phyloP scores from a whole-genome alignment of 1,139 yeast species.

The Suhomyces taliae region DNA sequence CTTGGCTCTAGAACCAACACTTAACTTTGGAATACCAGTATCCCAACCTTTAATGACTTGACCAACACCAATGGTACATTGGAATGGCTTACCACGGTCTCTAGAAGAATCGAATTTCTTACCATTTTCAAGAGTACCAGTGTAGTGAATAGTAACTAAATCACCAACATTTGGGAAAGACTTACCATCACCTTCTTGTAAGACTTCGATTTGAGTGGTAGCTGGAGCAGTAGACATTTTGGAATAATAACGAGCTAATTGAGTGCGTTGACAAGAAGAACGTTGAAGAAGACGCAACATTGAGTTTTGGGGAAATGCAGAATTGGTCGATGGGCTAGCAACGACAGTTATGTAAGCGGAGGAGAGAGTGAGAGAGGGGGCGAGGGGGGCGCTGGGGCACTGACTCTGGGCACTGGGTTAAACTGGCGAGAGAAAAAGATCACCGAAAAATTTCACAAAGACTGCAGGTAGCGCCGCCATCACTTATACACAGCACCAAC shows the following conservation, averaged over 20 bases:
- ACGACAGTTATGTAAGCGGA: background rate
- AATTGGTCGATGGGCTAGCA: background rate
- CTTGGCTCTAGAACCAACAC: conserved; percentile 89
- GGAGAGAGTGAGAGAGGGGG: too few relatives aligned
- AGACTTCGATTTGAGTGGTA: conserved; percentile 44
- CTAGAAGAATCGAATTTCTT: conserved; percentile 93
- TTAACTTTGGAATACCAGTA: conserved; percentile 84
- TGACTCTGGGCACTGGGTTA: too few relatives aligned
- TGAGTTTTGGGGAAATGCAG: background rate
- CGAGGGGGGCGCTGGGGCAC: too few relatives aligned
- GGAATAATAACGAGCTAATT: conserved; percentile 6
- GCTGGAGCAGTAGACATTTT: conserved; percentile 40
- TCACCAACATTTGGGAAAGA: conserved; percentile 87
- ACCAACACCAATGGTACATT: conserved; percentile 90
- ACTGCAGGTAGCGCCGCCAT: too few relatives aligned
- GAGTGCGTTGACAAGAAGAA: conserved; percentile 1
- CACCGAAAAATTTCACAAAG: too few relatives aligned
- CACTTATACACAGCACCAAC: too few relatives aligned
- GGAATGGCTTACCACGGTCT: conserved; percentile 93
- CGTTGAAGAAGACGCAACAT: conserved; percentile 9
- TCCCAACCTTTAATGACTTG: conserved; percentile 98
- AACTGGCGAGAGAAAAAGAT: too few relatives aligned
- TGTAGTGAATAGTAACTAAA: conserved; percentile 88
- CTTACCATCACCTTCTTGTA: conserved; percentile 73
- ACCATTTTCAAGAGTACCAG: conserved; percentile 92